These are phyloP conservation scores for Prunus mongolica DNA, from an alignment of 306 rosid genomes.

Conservation along the genomic window DNA sequence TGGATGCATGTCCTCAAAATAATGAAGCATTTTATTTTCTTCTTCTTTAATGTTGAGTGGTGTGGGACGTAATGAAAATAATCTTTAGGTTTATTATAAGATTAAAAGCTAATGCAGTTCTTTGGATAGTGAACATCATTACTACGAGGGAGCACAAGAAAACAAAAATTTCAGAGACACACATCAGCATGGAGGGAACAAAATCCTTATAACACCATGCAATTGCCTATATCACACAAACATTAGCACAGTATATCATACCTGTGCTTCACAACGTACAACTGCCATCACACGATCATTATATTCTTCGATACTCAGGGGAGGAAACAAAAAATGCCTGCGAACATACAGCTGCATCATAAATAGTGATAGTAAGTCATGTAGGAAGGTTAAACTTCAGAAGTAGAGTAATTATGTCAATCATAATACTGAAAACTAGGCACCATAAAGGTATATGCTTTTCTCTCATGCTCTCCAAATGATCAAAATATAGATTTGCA, in stretches of 20 bases:
- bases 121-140: background rate
- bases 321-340: conserved; percentile 91
- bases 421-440: background rate
- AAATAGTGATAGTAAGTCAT: conserved; percentile 18
- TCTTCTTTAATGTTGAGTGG: background rate
- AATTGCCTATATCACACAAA: conserved; percentile 10
- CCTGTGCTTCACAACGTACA: conserved; percentile 96
- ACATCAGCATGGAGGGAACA: background rate
- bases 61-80: background rate
- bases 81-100: background rate
- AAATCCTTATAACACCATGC: background rate
- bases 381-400: conserved; percentile 6
- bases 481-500: background rate
- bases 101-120: background rate
- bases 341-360: conserved; percentile 88
- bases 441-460: background rate
- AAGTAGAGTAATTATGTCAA: background rate
- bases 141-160: background rate
- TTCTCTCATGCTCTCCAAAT: background rate
- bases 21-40: background rate
- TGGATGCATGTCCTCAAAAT: background rate
- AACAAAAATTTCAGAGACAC: background rate
- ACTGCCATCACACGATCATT: conserved; percentile 83
- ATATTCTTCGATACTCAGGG: conserved; percentile 73
- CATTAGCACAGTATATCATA: conserved; percentile 28